phyloP scores from a whole-genome alignment of 73 alveolate species.

The Strombidium stylifer region DNA sequence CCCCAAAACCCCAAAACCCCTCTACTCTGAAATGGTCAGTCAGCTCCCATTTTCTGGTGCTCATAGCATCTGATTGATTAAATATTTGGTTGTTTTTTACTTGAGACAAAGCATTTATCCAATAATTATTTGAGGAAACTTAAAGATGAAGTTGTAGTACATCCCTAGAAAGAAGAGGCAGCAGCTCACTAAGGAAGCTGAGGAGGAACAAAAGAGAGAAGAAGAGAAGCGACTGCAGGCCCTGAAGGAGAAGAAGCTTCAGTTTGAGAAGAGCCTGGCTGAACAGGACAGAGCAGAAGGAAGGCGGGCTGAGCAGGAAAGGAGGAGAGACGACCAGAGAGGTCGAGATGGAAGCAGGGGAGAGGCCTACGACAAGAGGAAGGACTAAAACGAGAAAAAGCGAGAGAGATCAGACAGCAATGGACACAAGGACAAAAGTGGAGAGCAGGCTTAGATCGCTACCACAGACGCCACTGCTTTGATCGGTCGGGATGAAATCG shows the following conservation, averaged over 20 bases:
- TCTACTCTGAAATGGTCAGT: too few species aligned
- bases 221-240: neutral
- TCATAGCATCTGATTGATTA: too few species aligned
- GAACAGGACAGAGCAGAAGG: neutral
- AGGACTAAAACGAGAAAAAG: neutral
- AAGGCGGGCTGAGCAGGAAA: neutral
- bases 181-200: neutral
- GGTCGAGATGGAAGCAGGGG: neutral
- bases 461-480: constrained; percentile 1
- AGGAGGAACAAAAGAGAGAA: neutral
- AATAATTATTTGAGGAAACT: too few species aligned
- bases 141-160: neutral
- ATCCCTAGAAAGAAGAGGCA: constrained; percentile 3
- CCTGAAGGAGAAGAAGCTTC: neutral
- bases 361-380: neutral
- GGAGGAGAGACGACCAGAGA: neutral
- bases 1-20: too few species aligned
- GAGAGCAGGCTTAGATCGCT: neutral
- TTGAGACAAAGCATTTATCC: too few species aligned
- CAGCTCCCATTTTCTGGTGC: too few species aligned
- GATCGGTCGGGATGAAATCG: constrained; percentile 12
- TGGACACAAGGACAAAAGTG: neutral
- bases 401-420: neutral
- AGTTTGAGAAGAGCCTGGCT: neutral
- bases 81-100: too few species aligned